Conservation (phyloP, 2,329 filamentous ascomycete genomes). For the Fusarium pseudograminearum region DNA sequence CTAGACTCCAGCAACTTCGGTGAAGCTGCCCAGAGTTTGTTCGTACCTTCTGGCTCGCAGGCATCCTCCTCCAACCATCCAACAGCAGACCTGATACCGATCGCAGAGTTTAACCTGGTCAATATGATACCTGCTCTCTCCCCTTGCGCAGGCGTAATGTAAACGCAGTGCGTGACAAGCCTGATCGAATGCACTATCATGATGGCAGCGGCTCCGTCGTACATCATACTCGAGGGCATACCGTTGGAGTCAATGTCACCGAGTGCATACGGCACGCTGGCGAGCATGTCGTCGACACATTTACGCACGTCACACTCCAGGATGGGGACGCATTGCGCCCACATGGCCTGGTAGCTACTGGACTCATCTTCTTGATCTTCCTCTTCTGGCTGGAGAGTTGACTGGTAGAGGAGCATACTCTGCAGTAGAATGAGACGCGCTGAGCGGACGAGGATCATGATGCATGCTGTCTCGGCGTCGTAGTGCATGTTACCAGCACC, state of each 20-base stretch:
- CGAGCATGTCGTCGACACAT: slow-evolving; percentile 50
- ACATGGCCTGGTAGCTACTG: slow-evolving; percentile 19
- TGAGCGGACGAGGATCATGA: slow-evolving; percentile 50
- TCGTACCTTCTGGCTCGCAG: neutral
- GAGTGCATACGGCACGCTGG: slow-evolving; percentile 49
- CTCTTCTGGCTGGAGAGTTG: slow-evolving; percentile 14
- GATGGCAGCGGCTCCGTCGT: slow-evolving; percentile 51
- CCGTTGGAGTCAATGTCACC: slow-evolving; percentile 47
- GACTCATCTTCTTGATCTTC: slow-evolving; percentile 6
- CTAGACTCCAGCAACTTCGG: neutral
- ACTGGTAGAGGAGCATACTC: slow-evolving; percentile 47
- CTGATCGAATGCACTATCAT: slow-evolving; percentile 50
- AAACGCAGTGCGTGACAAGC: slow-evolving; percentile 49
- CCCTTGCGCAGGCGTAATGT: slow-evolving; percentile 43
- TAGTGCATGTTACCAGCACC: slow-evolving; percentile 37
- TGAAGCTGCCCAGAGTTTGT: neutral
- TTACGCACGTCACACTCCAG: slow-evolving; percentile 44
- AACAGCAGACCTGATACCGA: slow-evolving; percentile 49
- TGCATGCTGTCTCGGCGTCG: slow-evolving; percentile 51
- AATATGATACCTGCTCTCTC: slow-evolving; percentile 42
- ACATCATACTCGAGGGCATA: slow-evolving; percentile 34
- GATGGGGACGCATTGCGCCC: slow-evolving; percentile 33
- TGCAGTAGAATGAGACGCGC: slow-evolving; percentile 49
- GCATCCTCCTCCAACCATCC: slow-evolving; percentile 8
- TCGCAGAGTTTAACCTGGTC: slow-evolving; percentile 45